These are phyloP conservation scores for Gossypium schwendimanii DNA, from an alignment of 441 rosid genomes.

Conservation along the genomic window DNA sequence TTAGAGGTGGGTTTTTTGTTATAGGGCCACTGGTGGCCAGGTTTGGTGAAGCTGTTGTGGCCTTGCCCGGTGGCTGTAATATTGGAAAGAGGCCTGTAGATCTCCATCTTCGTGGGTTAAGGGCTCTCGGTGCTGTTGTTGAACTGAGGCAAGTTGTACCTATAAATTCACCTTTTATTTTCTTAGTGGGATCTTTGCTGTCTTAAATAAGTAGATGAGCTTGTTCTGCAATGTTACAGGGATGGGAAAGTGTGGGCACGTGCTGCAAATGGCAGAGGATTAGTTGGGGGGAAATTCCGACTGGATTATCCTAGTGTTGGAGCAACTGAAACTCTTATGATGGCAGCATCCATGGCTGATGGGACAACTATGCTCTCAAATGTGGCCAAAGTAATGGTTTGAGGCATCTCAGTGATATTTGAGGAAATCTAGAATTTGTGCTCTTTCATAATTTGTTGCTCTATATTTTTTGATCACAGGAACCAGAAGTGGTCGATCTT, in stretches of 20 bases:
- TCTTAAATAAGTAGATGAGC: neutral
- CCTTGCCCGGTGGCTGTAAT: conserved; percentile 31
- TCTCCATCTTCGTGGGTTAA: conserved; percentile 22
- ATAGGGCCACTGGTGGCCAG: conserved; percentile 25
- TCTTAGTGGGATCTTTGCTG: neutral
- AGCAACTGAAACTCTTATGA: conserved; percentile 35
- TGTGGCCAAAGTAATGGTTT: conserved; percentile 27
- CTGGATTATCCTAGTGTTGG: conserved; percentile 30
- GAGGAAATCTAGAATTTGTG: neutral
- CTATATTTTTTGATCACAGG: conserved; percentile 12
- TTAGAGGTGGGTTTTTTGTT: conserved; percentile 32
- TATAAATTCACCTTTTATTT: neutral
- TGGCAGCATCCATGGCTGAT: conserved; percentile 34
- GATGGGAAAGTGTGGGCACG: conserved; percentile 23
- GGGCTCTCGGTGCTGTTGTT: conserved; percentile 28
- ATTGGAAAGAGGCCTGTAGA: conserved; percentile 28
- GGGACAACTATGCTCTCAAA: conserved; percentile 27
- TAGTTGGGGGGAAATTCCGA: conserved; percentile 25
- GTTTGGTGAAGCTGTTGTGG: conserved; percentile 26
- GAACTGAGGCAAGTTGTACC: conserved; percentile 16
- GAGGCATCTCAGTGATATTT: neutral
- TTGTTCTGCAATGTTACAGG: conserved; percentile 4
- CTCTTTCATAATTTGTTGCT: neutral
- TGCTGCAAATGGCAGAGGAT: conserved; percentile 28
- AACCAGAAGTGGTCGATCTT: conserved; percentile 31